Evolutionary conservation across 2,329 filamentous ascomycete genomes (phyloP).

Genomic region (Rhynchosporium agropyri): DNA sequence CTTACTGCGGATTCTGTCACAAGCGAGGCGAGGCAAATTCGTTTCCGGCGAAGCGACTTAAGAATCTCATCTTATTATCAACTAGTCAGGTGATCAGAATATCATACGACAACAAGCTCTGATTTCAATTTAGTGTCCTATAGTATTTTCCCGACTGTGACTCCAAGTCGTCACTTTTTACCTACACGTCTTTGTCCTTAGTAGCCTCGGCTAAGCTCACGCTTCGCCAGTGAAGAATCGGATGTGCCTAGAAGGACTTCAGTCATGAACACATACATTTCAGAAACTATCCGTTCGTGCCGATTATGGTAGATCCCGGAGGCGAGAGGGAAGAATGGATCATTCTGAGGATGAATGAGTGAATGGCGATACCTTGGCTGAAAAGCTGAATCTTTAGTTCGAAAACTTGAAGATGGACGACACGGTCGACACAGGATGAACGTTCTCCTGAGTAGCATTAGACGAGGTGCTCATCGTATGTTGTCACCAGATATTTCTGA

Average conservation of each 20-base stretch:
- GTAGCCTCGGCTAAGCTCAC: too few relatives aligned
- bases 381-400: neutral
- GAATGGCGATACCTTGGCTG: neutral
- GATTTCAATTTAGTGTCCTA: too few relatives aligned
- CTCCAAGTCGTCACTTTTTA: too few relatives aligned
- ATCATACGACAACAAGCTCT: too few relatives aligned
- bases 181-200: too few relatives aligned
- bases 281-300: neutral
- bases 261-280: constrained; percentile 1
- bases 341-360: neutral
- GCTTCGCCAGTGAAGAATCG: too few relatives aligned
- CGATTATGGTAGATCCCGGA: neutral
- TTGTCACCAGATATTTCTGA: neutral
- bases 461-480: neutral
- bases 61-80: too few relatives aligned
- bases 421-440: neutral
- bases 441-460: neutral
- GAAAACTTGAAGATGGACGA: constrained; percentile 1
- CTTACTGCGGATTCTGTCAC: too few relatives aligned
- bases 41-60: too few relatives aligned
- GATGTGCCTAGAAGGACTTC: neutral
- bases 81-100: too few relatives aligned
- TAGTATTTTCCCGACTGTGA: too few relatives aligned
- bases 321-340: neutral
- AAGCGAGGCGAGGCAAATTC: neutral